Percentiles rank a stretch among this genome's conserved stretches.
phyloP scores from a whole-genome alignment of 2,329 filamentous ascomycete species.

The Mycocentrospora acerina region DNA sequence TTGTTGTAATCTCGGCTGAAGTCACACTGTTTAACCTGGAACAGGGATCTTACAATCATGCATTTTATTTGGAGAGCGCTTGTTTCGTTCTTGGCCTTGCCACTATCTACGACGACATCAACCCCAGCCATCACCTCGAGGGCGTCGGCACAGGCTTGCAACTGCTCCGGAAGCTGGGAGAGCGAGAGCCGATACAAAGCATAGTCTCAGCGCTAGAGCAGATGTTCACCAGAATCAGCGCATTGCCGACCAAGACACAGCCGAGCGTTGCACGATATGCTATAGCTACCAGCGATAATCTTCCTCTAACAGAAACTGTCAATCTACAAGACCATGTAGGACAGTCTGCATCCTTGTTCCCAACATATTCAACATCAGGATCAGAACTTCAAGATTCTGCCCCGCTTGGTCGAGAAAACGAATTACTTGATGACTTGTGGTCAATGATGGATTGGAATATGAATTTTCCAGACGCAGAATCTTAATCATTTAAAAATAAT shows the following conservation, averaged over 20 bases:
- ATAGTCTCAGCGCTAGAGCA: constrained; percentile 5
- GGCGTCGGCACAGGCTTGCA: constrained; percentile 1
- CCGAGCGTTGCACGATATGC: neutral
- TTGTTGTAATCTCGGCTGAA: too few species aligned
- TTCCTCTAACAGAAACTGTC: neutral
- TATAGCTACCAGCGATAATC: too few species aligned
- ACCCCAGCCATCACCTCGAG: constrained; percentile 1
- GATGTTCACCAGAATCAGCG: constrained; percentile 3
- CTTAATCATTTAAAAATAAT: too few species aligned
- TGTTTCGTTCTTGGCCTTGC: constrained; percentile 7
- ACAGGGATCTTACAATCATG: constrained; percentile 5
- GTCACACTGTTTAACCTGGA: neutral
- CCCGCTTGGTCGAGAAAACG: neutral
- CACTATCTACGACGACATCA: neutral
- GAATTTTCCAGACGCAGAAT: too few species aligned
- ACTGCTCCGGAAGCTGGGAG: constrained; percentile 2
- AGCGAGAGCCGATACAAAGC: constrained; percentile 3
- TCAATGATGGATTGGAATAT: constrained; percentile 10
- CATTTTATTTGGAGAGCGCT: constrained; percentile 8
- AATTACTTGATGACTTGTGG: constrained; percentile 8
- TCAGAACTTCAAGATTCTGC: neutral
- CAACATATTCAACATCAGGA: neutral
- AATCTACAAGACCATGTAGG: neutral
- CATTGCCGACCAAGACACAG: neutral
- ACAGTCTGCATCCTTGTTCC: neutral